These are phyloP conservation scores for Auricularia heimuer DNA, from an alignment of 768 basidiomycete species.

Conservation along the genomic window DNA sequence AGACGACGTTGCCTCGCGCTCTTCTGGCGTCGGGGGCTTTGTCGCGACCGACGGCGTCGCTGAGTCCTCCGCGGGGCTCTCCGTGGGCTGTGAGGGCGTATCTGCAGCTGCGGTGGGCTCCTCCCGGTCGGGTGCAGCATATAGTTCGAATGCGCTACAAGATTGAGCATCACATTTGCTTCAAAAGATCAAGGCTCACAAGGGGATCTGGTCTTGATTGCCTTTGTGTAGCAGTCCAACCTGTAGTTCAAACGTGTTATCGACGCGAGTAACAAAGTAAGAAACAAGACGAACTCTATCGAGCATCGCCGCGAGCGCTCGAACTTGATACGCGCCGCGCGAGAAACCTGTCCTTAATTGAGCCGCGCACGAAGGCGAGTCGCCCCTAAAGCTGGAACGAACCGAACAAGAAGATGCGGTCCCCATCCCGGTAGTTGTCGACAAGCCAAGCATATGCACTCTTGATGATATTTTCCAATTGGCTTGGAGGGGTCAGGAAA, in stretches of 20 bases:
- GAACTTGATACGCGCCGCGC: slow-evolving; percentile 7
- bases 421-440: slow-evolving; percentile 28
- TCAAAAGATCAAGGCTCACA: too few relatives aligned
- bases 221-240: background rate
- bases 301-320: slow-evolving; percentile 3
- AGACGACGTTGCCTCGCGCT: too few relatives aligned
- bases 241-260: background rate
- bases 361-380: too few relatives aligned
- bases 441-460: slow-evolving; percentile 33
- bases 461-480: slow-evolving; percentile 25
- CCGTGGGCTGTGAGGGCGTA: too few relatives aligned
- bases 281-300: background rate
- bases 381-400: background rate
- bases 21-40: too few relatives aligned
- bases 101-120: too few relatives aligned
- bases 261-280: background rate
- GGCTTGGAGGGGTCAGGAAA: slow-evolving; percentile 15
- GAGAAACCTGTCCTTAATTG: slow-evolving; percentile 1
- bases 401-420: slow-evolving; percentile 35
- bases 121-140: too few relatives aligned
- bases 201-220: background rate
- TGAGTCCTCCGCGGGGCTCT: too few relatives aligned
- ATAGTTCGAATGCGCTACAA: too few relatives aligned
- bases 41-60: too few relatives aligned
- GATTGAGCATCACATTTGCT: too few relatives aligned